Evolutionary conservation across 1,284 basidiomycete genomes (phyloP), one percentile per base, ranked within the genome.

Genomic region (Mycosarcoma mackinlayi): DNA sequence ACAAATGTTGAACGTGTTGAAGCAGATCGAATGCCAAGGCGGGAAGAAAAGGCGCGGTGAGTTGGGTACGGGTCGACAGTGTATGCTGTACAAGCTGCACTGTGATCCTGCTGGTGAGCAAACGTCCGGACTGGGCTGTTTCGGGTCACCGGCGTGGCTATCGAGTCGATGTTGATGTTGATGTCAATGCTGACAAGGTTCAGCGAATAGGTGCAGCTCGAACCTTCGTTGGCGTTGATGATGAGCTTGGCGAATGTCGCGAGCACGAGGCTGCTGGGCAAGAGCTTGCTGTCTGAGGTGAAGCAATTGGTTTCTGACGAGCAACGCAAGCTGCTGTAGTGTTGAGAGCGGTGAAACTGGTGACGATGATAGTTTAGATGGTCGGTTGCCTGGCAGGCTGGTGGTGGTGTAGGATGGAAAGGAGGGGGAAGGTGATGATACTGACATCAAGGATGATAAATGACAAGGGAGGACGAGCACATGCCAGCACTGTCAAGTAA

Each of bases 41-140:
- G 39, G 19, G 27, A 14, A 23, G 16, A 7, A 19, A 14, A 13
- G 13, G 21, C 8, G 13, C 28, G 48, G 56, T 6, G 38, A 9
- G 27, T 11, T 37, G n/a, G 28, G 18, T 42, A n/a, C n/a, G n/a
- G n/a, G n/a, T n/a, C n/a, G n/a, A n/a, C n/a, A n/a, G n/a, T n/a
- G n/a, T n/a, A n/a, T n/a, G n/a, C n/a, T n/a, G n/a, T n/a, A 9
- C 34, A n/a, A 19, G 24, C 45, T 47, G 16, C n/a, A n/a, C n/a
- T n/a, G 24, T 25, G 10, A 41, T 44, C 30, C 30, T 59, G 51
- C 28, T 25, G 38, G 53, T 39, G 23, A 37, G 41, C 60, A 46
- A 16, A 46, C 53, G 60, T 62, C 52, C 60, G 28, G 53, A 62
- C 52, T 51, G 18, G 46, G 59, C 46, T 39, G 48, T 30, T 52